These are phyloP conservation scores for Sclerotinia sclerotiorum DNA, from an alignment of 2,329 filamentous ascomycete species.

Conservation along the genomic window DNA sequence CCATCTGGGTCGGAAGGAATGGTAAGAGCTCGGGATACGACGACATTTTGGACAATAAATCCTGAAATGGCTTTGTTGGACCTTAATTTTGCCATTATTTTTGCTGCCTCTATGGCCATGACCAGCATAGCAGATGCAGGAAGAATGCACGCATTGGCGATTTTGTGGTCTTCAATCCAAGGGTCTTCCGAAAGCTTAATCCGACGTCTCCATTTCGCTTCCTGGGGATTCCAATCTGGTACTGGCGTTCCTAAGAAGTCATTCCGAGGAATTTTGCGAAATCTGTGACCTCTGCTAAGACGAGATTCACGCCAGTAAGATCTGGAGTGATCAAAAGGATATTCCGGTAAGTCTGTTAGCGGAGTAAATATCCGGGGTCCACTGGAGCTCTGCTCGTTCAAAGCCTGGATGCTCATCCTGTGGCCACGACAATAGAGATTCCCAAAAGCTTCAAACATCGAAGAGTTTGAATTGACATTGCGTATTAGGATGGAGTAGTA, in stretches of 20 bases:
- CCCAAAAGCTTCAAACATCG: neutral
- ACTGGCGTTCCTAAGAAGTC: slow-evolving; percentile 37
- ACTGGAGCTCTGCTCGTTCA: neutral
- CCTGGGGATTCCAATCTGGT: slow-evolving; percentile 28
- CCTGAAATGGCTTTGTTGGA: neutral
- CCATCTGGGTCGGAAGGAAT: neutral
- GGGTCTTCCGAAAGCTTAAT: slow-evolving; percentile 34
- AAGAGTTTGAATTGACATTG: neutral
- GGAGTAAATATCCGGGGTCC: neutral
- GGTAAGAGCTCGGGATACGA: slow-evolving; percentile 29
- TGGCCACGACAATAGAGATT: slow-evolving; percentile 8
- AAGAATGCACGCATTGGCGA: slow-evolving; percentile 28
- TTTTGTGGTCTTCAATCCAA: slow-evolving; percentile 32
- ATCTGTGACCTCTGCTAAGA: slow-evolving; percentile 46
- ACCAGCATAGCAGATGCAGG: slow-evolving; percentile 39
- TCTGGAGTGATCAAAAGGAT: slow-evolving; percentile 53
- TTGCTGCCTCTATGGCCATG: slow-evolving; percentile 39
- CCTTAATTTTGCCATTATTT: slow-evolving; percentile 25
- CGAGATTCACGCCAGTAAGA: slow-evolving; percentile 54
- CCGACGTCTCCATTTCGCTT: slow-evolving; percentile 39
- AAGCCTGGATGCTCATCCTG: neutral
- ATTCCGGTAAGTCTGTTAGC: slow-evolving; percentile 50
- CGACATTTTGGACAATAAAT: slow-evolving; percentile 1
- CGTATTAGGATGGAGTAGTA: slow-evolving; percentile 6
- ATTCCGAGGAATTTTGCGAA: slow-evolving; percentile 46